These are phyloP conservation scores for Neurospora tetrasperma DNA, from an alignment of 495 filamentous ascomycete species.

Conservation along the genomic window DNA sequence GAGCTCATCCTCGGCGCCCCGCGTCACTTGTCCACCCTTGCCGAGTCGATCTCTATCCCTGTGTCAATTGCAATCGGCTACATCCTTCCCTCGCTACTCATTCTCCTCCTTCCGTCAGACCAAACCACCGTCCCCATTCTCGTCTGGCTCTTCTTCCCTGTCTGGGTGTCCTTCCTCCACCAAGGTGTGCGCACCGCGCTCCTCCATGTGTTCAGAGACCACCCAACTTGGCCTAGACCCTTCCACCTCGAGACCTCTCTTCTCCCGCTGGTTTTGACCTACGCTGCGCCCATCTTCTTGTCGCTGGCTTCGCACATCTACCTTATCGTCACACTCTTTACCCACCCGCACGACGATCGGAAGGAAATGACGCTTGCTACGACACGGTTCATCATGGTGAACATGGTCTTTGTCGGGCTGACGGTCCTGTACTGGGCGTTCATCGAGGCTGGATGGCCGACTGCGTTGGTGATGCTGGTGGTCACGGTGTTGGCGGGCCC, in stretches of 20 bases:
- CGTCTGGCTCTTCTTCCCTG: constrained; percentile 32
- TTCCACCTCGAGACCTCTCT: constrained; percentile 26
- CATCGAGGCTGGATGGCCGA: constrained; percentile 26
- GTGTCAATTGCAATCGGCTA: constrained; percentile 27
- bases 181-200: constrained; percentile 15
- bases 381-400: constrained; percentile 25
- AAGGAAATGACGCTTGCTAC: constrained; percentile 30
- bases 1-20: constrained; percentile 20
- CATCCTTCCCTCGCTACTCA: constrained; percentile 38
- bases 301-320: constrained; percentile 23
- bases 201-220: constrained; percentile 3
- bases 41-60: constrained; percentile 32
- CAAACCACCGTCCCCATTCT: constrained; percentile 56
- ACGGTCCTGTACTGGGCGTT: constrained; percentile 34
- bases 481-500: constrained; percentile 24
- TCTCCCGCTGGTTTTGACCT: constrained; percentile 17
- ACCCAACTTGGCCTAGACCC: background rate
- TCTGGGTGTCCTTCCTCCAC: constrained; percentile 27
- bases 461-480: constrained; percentile 18
- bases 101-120: constrained; percentile 56
- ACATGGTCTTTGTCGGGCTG: constrained; percentile 23
- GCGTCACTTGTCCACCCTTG: constrained; percentile 22
- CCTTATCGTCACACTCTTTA: constrained; percentile 19
- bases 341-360: constrained; percentile 22
- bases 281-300: constrained; percentile 24